These are phyloP conservation scores for Boletus rex-veris DNA, from an alignment of 768 basidiomycete species.

Conservation along the genomic window DNA sequence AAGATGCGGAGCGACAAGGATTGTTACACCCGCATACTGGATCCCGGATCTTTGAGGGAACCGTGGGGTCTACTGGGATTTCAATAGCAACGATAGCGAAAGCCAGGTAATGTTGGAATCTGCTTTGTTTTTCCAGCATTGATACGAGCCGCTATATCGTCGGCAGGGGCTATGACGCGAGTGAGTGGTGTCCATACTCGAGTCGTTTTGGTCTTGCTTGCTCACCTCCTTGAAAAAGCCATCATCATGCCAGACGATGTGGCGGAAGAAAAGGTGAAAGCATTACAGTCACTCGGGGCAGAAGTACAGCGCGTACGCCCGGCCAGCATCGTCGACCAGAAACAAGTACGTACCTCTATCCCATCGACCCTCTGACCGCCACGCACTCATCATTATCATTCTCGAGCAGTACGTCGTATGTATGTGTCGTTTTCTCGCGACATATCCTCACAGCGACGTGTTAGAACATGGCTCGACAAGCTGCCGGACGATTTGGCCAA, in stretches of 20 bases:
- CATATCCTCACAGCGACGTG: neutral
- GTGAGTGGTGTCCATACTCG: constrained; percentile 36
- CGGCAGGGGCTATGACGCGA: constrained; percentile 80
- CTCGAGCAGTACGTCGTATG: constrained; percentile 59
- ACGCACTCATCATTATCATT: neutral
- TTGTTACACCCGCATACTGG: constrained; percentile 81
- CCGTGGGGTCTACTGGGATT: constrained; percentile 94
- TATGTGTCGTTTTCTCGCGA: constrained; percentile 9
- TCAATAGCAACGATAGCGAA: constrained; percentile 91
- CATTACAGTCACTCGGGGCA: constrained; percentile 80
- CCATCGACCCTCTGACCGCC: neutral
- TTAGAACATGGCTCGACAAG: constrained; percentile 84
- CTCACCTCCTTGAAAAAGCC: constrained; percentile 39
- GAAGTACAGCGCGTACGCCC: constrained; percentile 89
- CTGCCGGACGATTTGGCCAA: constrained; percentile 70
- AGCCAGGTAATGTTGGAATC: constrained; percentile 57
- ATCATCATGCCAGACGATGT: constrained; percentile 91
- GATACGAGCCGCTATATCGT: neutral
- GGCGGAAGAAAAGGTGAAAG: constrained; percentile 86
- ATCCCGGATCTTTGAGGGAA: constrained; percentile 95
- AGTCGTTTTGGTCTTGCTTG: neutral
- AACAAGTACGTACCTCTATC: constrained; percentile 56
- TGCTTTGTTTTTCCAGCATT: neutral
- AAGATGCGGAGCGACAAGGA: constrained; percentile 85
- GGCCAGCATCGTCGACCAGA: constrained; percentile 94